Evolutionary conservation across 1,284 basidiomycete species (phyloP), one percentile per base, ranked within the genome.

Genomic region (Rhodotorula sp.): DNA sequence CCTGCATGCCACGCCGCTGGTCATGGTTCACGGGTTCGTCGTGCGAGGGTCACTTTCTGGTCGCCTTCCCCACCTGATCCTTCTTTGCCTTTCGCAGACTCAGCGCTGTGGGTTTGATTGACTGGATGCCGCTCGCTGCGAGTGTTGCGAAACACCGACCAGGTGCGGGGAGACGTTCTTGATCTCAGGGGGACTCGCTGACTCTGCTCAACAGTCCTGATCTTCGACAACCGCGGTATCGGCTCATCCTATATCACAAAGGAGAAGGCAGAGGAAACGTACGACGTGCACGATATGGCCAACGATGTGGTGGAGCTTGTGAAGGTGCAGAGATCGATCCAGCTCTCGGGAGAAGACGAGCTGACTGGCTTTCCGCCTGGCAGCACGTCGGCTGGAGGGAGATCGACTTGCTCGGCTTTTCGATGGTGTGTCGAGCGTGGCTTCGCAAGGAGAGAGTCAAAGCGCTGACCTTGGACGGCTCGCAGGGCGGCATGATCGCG

Each of bases 161-260:
- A 4, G 70, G 72, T 67, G 34, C 16, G 68, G 10, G 2, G 10
- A 8, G 26, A 5, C n/a, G 6, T 1, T n/a, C 47, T 10, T 34
- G 11, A 8, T 10, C 9, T 11, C 7, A 15, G 30, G 2, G 11
- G 20, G 22, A 0, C 24, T 40, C 24, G 26, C 54, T 53, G 9
- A 40, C 22, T n/a, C 15, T 6, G 2, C 22, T 40, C 34, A 26
- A 31, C 58, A 74, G 72, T 74, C 2, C 40, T 74, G 13, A 46
- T 74, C 15, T 74, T 74, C 48, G 72, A 74, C 52, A 69, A 74
- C 30, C 67, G 72, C 28, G 70, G 70, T 2, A 74, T 74, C 34
- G 72, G 72, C 20, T 51, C 53, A 2, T 72, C 70, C 8, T 47
- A 15, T 8, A 50, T 74, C 3, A 58, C 59, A 0, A 18, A 46